Conservation (phyloP, 2,329 filamentous ascomycete genomes). For the Penicillium sp. region DNA sequence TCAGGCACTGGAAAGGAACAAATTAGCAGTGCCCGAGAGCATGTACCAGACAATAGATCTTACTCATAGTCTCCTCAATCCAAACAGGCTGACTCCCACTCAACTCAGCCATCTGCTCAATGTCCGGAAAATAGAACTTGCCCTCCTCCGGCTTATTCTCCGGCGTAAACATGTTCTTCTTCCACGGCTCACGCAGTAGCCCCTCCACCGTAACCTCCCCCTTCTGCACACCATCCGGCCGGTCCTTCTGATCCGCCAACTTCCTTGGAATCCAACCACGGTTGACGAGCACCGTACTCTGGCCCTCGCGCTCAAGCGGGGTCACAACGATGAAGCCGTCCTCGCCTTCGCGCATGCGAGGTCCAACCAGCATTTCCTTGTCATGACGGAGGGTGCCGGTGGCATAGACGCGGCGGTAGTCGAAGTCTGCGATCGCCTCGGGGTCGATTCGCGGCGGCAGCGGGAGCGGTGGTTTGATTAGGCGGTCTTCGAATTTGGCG, state of each 20-base stretch:
- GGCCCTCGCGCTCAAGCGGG: slow-evolving; percentile 68
- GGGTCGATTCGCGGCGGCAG: slow-evolving; percentile 81
- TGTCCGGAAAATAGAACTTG: slow-evolving; percentile 94
- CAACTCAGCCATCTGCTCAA: slow-evolving; percentile 81
- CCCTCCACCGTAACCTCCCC: slow-evolving; percentile 80
- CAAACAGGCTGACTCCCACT: slow-evolving; percentile 84
- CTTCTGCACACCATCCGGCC: slow-evolving; percentile 63
- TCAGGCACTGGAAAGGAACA: slow-evolving; percentile 63
- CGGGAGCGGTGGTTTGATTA: slow-evolving; percentile 80
- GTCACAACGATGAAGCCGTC: slow-evolving; percentile 91
- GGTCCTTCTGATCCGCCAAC: slow-evolving; percentile 61
- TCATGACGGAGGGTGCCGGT: slow-evolving; percentile 77
- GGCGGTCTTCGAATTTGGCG: slow-evolving; percentile 85
- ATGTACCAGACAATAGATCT: slow-evolving; percentile 15
- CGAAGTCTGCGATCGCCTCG: slow-evolving; percentile 79
- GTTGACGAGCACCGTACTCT: slow-evolving; percentile 77
- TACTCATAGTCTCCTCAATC: slow-evolving; percentile 95
- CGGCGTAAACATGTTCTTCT: slow-evolving; percentile 97
- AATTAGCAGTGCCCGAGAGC: slow-evolving; percentile 12
- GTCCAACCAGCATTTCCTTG: slow-evolving; percentile 93
- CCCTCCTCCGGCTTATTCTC: slow-evolving; percentile 78
- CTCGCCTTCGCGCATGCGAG: slow-evolving; percentile 81
- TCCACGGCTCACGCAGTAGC: slow-evolving; percentile 82
- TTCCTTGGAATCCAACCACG: slow-evolving; percentile 88
- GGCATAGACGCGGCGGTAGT: slow-evolving; percentile 80